Percentiles rank a stretch among this genome's conserved stretches.
Evolutionary conservation across 164 flowering plant genomes (phyloP).

Genomic region (Chloranthus sessilifolius): DNA sequence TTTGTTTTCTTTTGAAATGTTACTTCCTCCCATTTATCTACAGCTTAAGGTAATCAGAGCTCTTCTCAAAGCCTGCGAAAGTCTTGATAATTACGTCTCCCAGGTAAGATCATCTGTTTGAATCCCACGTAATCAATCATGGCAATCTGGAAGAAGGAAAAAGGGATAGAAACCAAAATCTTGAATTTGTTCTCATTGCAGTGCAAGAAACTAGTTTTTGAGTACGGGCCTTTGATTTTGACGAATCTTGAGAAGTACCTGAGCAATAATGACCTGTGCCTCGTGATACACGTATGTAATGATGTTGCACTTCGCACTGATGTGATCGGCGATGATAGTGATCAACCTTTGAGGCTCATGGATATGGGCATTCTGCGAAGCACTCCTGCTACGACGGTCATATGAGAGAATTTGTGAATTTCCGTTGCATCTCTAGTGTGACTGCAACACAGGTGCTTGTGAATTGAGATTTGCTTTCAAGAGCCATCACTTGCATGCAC

Average conservation of each 20-base stretch:
- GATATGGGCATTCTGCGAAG: not conserved
- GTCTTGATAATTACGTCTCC: constrained; percentile 10
- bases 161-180: not conserved
- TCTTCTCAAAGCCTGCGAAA: constrained; percentile 18
- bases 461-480: too few species aligned
- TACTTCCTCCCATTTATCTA: not conserved
- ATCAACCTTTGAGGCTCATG: not conserved
- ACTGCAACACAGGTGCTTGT: too few species aligned
- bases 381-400: not conserved
- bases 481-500: too few species aligned
- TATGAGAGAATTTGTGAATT: constrained; percentile 1
- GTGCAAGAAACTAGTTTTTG: constrained; percentile 22
- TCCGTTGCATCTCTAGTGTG: too few species aligned
- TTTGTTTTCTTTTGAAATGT: not conserved
- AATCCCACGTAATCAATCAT: too few species aligned
- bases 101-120: constrained; percentile 11
- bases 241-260: constrained; percentile 16
- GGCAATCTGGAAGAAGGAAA: too few species aligned
- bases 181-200: constrained; percentile 3
- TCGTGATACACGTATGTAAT: constrained; percentile 14
- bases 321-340: not conserved
- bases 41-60: constrained; percentile 15
- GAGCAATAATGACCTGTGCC: constrained; percentile 16
- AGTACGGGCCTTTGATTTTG: constrained; percentile 18
- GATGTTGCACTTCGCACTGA: not conserved